phyloP scores from a whole-genome alignment of 1,284 basidiomycete species.

The Cutaneotrichosporon dermatis region DNA sequence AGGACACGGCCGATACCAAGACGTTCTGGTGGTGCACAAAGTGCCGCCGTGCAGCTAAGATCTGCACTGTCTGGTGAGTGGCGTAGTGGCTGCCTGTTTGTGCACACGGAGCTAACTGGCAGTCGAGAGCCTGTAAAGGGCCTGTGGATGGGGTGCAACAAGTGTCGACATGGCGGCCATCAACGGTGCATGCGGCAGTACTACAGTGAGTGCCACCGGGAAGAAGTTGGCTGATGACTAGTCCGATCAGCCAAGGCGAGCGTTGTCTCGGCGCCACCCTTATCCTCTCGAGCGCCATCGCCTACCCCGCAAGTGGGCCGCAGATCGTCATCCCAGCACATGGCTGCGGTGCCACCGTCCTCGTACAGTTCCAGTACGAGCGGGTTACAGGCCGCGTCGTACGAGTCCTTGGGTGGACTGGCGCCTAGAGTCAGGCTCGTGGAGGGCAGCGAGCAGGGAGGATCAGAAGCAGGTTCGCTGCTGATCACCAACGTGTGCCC shows the following conservation, averaged over 20 bases:
- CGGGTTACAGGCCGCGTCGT: slow-evolving; percentile 1
- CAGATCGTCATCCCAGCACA: not conserved
- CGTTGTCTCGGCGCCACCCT: not conserved
- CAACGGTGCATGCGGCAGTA: slow-evolving; percentile 37
- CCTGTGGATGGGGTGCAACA: slow-evolving; percentile 38
- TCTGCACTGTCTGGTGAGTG: slow-evolving; percentile 38
- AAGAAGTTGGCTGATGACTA: slow-evolving; percentile 1
- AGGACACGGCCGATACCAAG: slow-evolving; percentile 34
- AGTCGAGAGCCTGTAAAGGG: slow-evolving; percentile 37
- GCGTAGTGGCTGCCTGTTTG: too few species aligned
- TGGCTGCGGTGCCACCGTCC: not conserved
- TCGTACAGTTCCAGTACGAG: not conserved
- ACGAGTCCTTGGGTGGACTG: slow-evolving; percentile 2
- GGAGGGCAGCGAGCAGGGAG: not conserved
- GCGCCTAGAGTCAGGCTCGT: not conserved
- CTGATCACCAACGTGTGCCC: slow-evolving; percentile 29
- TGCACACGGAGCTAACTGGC: slow-evolving; percentile 4
- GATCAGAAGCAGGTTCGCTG: slow-evolving; percentile 13
- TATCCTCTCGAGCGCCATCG: slow-evolving; percentile 2
- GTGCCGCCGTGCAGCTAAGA: slow-evolving; percentile 33
- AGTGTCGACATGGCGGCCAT: slow-evolving; percentile 43
- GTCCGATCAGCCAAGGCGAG: slow-evolving; percentile 7
- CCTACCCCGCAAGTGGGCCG: not conserved
- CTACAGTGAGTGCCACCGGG: slow-evolving; percentile 25
- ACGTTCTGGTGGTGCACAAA: slow-evolving; percentile 42